phyloP scores from a whole-genome alignment of 441 rosid species.

The Adansonia madagascariensis region DNA sequence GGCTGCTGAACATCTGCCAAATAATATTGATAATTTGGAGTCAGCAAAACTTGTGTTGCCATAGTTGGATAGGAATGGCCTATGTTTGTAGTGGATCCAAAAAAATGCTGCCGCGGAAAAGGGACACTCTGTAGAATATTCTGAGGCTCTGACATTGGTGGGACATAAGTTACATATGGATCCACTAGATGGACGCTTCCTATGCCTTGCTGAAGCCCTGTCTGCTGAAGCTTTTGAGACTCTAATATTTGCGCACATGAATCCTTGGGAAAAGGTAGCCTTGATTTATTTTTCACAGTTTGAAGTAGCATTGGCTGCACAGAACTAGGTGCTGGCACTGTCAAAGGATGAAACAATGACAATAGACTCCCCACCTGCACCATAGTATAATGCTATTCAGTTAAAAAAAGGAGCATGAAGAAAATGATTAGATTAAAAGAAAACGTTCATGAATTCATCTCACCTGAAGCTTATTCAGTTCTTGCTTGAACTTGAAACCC shows the following conservation, averaged over 20 bases:
- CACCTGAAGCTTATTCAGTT: slow-evolving; percentile 53
- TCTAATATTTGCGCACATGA: slow-evolving; percentile 34
- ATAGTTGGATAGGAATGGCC: slow-evolving; percentile 34
- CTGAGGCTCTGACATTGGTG: slow-evolving; percentile 24
- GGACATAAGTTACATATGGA: slow-evolving; percentile 18
- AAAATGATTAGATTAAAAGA: slow-evolving; percentile 1
- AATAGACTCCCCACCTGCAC: slow-evolving; percentile 50
- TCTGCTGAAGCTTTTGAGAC: slow-evolving; percentile 34
- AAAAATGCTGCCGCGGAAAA: slow-evolving; percentile 31
- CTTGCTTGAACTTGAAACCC: slow-evolving; percentile 53
- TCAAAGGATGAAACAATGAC: slow-evolving; percentile 47
- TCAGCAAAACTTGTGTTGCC: slow-evolving; percentile 32
- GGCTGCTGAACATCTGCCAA: slow-evolving; percentile 37
- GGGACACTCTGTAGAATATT: slow-evolving; percentile 28
- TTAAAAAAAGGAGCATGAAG: neutral
- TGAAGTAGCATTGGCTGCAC: slow-evolving; percentile 30
- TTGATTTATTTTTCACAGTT: slow-evolving; percentile 32
- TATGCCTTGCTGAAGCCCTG: slow-evolving; percentile 28
- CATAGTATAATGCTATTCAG: slow-evolving; percentile 12
- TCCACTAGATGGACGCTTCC: slow-evolving; percentile 18
- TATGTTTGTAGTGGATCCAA: slow-evolving; percentile 26
- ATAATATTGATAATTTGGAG: slow-evolving; percentile 32
- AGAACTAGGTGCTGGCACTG: slow-evolving; percentile 31
- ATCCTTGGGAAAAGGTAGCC: slow-evolving; percentile 34
- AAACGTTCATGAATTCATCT: slow-evolving; percentile 24